These are phyloP conservation scores for Hypoxylon sp. DNA, from an alignment of 2,329 filamentous ascomycete genomes.

Conservation along the genomic window DNA sequence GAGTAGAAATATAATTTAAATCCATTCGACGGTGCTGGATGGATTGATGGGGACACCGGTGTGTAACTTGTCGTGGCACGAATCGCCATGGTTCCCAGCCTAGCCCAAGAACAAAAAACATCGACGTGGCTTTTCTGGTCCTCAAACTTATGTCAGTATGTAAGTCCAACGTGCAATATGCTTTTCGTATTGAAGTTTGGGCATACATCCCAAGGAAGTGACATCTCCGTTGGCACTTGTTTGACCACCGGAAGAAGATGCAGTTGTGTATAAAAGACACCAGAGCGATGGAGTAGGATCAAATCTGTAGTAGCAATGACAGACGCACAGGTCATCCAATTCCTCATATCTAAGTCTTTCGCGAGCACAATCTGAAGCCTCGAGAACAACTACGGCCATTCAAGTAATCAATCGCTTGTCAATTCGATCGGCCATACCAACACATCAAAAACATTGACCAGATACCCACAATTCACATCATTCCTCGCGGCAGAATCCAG, in stretches of 20 bases:
- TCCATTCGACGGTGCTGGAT: constrained; percentile 20
- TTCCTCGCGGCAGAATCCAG: background rate
- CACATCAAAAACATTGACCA: constrained; percentile 7
- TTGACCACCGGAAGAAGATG: constrained; percentile 17
- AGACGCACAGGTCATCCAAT: constrained; percentile 13
- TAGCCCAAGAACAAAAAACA: constrained; percentile 23
- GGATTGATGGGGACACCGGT: constrained; percentile 22
- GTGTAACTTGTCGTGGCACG: constrained; percentile 41
- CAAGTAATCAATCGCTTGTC: background rate
- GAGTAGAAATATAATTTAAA: constrained; percentile 27
- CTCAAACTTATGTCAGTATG: constrained; percentile 23
- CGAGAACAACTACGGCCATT: constrained; percentile 7
- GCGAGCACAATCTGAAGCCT: background rate
- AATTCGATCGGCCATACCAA: background rate
- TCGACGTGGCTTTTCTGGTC: constrained; percentile 35
- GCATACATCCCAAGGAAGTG: constrained; percentile 24
- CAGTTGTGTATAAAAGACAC: constrained; percentile 11
- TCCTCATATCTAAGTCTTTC: background rate
- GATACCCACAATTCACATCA: background rate
- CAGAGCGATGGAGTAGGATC: constrained; percentile 1
- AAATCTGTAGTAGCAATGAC: constrained; percentile 1
- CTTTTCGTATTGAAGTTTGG: constrained; percentile 18
- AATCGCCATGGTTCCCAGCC: constrained; percentile 29
- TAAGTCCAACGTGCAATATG: constrained; percentile 6
- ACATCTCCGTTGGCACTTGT: constrained; percentile 24